A percentile compares a stretch with the other conserved stretches of the same genome.
Evolutionary conservation across 176 grass and related monocot genomes (phyloP).

Genomic region (Saccharum spontaneum): DNA sequence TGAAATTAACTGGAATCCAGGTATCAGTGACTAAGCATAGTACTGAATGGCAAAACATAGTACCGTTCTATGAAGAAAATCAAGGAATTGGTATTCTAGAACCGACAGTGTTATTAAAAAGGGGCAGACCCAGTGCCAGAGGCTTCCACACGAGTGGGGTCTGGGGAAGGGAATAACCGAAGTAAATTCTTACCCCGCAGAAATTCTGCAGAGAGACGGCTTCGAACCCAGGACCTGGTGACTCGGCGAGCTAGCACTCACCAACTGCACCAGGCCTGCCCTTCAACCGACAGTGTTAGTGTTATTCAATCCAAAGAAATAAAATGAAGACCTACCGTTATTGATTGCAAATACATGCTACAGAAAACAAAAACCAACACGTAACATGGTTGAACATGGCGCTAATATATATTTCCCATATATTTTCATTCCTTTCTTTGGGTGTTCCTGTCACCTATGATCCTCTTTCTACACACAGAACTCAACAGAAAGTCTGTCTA

Average conservation of each 20-base stretch:
- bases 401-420: neutral
- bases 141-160: no score
- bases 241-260: no score
- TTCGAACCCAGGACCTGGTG: no score
- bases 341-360: neutral
- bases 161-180: no score
- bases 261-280: no score
- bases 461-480: neutral
- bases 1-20: neutral
- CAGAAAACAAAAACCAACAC: neutral
- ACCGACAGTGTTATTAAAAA: neutral
- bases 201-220: no score
- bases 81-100: neutral
- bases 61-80: neutral
- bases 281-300: neutral
- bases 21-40: neutral
- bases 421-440: neutral
- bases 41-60: neutral
- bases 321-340: neutral
- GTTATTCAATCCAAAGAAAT: neutral
- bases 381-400: slow-evolving; percentile 2
- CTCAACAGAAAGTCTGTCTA: slow-evolving; percentile 23
- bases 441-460: neutral
- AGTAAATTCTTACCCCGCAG: no score
- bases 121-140: no score